Conservation (phyloP, 305 asterid species). For the Fraxinus velutina region DNA sequence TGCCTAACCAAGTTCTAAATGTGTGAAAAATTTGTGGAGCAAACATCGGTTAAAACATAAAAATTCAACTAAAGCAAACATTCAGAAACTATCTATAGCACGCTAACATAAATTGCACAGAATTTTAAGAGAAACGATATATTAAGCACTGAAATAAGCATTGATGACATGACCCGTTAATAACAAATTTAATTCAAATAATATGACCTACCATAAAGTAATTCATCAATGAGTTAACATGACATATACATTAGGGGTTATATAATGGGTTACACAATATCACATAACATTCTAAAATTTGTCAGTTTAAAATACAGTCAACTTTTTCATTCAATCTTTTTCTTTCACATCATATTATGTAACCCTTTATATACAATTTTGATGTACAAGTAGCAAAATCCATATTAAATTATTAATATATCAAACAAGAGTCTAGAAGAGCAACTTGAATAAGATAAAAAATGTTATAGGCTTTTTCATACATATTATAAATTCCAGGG, state of each 20-base stretch:
- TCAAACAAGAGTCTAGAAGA: background rate
- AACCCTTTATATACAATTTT: no score
- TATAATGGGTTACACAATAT: no score
- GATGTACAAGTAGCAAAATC: no score
- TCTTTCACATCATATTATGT: no score
- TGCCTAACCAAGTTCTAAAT: background rate
- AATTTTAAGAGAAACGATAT: background rate
- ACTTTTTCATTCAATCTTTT: no score
- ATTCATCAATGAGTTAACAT: background rate
- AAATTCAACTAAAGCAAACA: background rate
- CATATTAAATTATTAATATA: no score
- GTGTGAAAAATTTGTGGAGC: background rate
- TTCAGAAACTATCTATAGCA: background rate
- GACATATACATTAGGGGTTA: no score
- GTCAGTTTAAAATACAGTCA: no score
- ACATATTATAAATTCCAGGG: background rate
- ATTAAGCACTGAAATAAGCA: no score
- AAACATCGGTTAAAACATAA: background rate
- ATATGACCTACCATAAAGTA: background rate
- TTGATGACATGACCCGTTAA: no score
- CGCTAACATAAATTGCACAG: background rate
- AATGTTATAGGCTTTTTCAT: background rate
- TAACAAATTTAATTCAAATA: no score
- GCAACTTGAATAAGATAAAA: background rate
- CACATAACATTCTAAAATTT: no score